Evolutionary conservation across 1,284 basidiomycete genomes (phyloP), one percentile per base, ranked within the genome.

Genomic region (Wallemia hederae): DNA sequence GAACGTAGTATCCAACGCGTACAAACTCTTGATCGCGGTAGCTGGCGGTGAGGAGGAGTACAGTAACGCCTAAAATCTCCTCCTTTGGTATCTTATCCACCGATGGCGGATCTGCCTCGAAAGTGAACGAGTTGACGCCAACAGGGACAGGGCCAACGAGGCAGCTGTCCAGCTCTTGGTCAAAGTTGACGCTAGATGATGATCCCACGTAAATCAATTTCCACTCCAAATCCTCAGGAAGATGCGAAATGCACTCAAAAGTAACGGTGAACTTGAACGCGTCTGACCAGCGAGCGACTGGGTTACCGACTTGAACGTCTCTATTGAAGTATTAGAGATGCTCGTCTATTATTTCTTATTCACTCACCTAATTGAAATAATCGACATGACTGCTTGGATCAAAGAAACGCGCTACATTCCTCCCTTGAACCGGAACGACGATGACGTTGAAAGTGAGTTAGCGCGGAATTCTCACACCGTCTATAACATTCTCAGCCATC

Each of bases 181-280:
- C 91, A 59, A 87, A 83, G 60, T 86, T 81, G 68, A 89, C 85
- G 66, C 85, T 80, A 19, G 83, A 88, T 0, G 94, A 90, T 0
- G 85, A 90, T 1, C 94, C 90, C 60, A 98, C 92, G 70, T 96
- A 98, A 64, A 96, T 89, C 64, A 99, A 79, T 65, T 81, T 82
- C 92, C 92, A 98, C 71, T 98, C 92, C 64, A 98, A 79, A 71
- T 98, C 92, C 91, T 97, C 91, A 67, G 83, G 80, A 60, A 98
- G 76, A 11, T 83, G 81, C 5, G 90, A 83, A 65, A 98, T 91
- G 71, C 91, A 97, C 70, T 98, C 94, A 66, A 98, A 99, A 0
- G 90, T 94, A 70, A 99, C 90, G 66, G 86, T 81, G 72, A 97
- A 96, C 66, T 81, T 79, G 74, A 97, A 98, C 34, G 83, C 77